phyloP scores from a whole-genome alignment of 2,329 filamentous ascomycete species.

The Ceratocystis lukuohia region DNA sequence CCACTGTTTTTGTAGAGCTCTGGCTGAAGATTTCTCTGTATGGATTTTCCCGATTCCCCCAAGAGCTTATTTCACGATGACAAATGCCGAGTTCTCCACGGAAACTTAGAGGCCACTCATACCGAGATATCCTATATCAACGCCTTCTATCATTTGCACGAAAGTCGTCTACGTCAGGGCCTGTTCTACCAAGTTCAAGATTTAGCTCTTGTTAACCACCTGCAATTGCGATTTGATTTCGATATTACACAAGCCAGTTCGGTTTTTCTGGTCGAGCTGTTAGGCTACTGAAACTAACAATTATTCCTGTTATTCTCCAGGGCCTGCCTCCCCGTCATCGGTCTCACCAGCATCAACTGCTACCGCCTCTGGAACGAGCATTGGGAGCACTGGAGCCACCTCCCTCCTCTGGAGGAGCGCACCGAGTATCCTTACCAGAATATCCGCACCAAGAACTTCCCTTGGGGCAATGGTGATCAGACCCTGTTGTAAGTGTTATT shows the following conservation, averaged over 20 bases:
- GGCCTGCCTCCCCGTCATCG: conserved; percentile 58
- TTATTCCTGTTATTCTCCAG: conserved; percentile 33
- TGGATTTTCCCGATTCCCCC: neutral
- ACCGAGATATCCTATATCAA: too few species aligned
- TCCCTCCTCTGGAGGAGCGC: conserved; percentile 78
- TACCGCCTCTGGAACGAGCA: conserved; percentile 89
- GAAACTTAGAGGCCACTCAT: too few species aligned
- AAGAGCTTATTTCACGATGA: too few species aligned
- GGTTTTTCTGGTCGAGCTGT: neutral
- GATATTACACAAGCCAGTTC: neutral
- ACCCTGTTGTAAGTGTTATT: conserved; percentile 48
- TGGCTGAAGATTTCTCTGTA: conserved; percentile 95
- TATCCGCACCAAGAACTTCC: conserved; percentile 90
- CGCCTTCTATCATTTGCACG: too few species aligned
- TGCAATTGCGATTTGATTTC: neutral
- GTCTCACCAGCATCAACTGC: conserved; percentile 65
- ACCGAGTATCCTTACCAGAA: conserved; percentile 95
- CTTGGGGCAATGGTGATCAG: conserved; percentile 94
- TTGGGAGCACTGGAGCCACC: conserved; percentile 88
- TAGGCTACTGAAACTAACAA: neutral
- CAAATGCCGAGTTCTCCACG: too few species aligned
- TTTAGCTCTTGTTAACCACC: too few species aligned
- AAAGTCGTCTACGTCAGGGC: too few species aligned
- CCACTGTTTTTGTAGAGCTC: conserved; percentile 45
- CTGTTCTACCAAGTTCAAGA: too few species aligned